These are phyloP conservation scores for Mycena chlorophos DNA, from an alignment of 768 basidiomycete genomes.

Conservation along the genomic window DNA sequence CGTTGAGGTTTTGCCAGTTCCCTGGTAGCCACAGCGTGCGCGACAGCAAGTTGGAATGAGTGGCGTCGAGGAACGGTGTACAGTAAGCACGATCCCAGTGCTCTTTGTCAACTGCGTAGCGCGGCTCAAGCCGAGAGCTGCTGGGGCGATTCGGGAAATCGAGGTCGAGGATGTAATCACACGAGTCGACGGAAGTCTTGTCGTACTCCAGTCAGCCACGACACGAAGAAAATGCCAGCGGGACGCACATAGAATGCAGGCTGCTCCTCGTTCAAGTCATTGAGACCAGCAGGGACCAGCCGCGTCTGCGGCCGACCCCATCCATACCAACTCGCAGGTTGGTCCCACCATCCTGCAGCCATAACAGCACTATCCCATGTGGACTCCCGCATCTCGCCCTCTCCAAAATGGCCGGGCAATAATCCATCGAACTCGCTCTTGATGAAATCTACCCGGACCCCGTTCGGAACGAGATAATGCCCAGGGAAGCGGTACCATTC, in stretches of 20 bases:
- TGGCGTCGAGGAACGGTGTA: slow-evolving; percentile 79
- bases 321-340: slow-evolving; percentile 13
- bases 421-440: slow-evolving; percentile 91
- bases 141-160: slow-evolving; percentile 76
- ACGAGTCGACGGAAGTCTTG: slow-evolving; percentile 69
- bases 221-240: slow-evolving; percentile 6
- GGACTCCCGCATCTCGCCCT: slow-evolving; percentile 32
- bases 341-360: slow-evolving; percentile 46
- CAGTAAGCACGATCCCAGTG: slow-evolving; percentile 86
- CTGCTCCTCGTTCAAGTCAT: slow-evolving; percentile 87
- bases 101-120: slow-evolving; percentile 63
- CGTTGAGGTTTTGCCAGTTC: slow-evolving; percentile 67
- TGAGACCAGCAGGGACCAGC: slow-evolving; percentile 63
- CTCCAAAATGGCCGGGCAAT: slow-evolving; percentile 80
- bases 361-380: slow-evolving; percentile 27
- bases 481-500: slow-evolving; percentile 97
- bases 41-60: slow-evolving; percentile 68
- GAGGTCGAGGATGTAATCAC: slow-evolving; percentile 90
- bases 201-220: slow-evolving; percentile 7
- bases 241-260: slow-evolving; percentile 68
- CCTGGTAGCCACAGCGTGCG: slow-evolving; percentile 83
- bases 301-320: slow-evolving; percentile 55
- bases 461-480: slow-evolving; percentile 84
- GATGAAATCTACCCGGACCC: slow-evolving; percentile 81
- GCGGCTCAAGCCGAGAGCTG: slow-evolving; percentile 65